Evolutionary conservation across 306 rosid genomes (phyloP).

Genomic region (Gillenia trifoliata): DNA sequence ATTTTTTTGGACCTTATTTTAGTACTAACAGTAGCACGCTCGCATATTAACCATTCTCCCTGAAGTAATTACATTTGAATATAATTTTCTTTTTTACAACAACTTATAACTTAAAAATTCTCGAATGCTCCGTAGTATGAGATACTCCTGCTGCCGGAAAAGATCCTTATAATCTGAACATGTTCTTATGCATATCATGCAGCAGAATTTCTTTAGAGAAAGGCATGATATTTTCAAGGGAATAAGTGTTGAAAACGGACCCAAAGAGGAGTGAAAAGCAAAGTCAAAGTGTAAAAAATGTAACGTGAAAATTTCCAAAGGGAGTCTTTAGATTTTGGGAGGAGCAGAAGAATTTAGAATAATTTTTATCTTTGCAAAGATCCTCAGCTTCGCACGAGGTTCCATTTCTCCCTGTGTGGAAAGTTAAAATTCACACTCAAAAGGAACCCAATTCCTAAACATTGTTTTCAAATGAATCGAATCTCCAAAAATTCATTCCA

Average conservation of each 20-base stretch:
- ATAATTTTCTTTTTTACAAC: too few relatives aligned
- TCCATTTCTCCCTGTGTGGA: conserved; percentile 13
- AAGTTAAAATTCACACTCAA: conserved; percentile 5
- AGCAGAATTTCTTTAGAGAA: not conserved
- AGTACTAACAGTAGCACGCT: not conserved
- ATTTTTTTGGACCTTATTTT: not conserved
- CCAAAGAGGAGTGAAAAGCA: not conserved
- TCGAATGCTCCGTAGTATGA: not conserved
- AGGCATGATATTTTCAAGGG: conserved; percentile 13
- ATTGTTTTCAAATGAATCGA: conserved; percentile 22
- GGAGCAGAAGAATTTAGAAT: conserved; percentile 37
- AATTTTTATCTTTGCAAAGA: conserved; percentile 34
- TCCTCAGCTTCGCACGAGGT: conserved; percentile 22
- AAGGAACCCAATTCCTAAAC: conserved; percentile 38
- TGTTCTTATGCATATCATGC: not conserved
- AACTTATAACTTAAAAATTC: too few relatives aligned
- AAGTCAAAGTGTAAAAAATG: not conserved
- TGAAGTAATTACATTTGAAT: too few relatives aligned
- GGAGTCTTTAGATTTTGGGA: not conserved
- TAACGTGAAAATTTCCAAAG: not conserved
- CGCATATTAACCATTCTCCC: not conserved
- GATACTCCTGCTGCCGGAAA: not conserved
- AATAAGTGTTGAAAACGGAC: not conserved
- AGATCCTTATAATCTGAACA: not conserved
- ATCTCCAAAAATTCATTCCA: conserved; percentile 18